Conservation (phyloP, 805 yeast genomes). For the Yamadazyma laniorum region DNA sequence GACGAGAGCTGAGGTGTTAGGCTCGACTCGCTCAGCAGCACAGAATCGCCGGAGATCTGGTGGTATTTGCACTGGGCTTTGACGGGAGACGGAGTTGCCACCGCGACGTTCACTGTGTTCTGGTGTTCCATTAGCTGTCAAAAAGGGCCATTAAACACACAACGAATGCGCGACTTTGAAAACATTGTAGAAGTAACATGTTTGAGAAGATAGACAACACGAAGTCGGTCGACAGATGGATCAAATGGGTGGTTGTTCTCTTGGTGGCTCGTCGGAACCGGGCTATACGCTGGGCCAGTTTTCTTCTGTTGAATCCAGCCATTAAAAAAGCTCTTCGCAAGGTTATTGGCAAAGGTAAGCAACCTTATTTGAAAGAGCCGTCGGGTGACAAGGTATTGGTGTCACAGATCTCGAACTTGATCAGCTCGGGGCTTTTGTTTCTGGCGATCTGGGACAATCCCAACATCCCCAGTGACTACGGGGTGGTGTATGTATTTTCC, state of each 20-base stretch:
- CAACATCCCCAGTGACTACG: conserved; percentile 38
- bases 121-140: neutral
- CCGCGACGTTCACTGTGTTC: conserved; percentile 1
- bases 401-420: conserved; percentile 11
- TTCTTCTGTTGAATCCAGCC: conserved; percentile 32
- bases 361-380: neutral
- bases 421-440: conserved; percentile 12
- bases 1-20: neutral
- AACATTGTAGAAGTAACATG: too few relatives aligned
- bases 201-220: conserved; percentile 3
- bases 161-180: neutral
- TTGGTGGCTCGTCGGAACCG: conserved; percentile 21
- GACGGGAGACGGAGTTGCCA: conserved; percentile 11
- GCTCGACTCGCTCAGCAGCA: too few relatives aligned
- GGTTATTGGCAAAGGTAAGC: neutral
- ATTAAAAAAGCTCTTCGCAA: conserved; percentile 17
- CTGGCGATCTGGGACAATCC: conserved; percentile 25
- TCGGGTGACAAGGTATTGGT: neutral
- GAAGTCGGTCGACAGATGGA: conserved; percentile 21
- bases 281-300: conserved; percentile 29
- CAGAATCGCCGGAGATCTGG: too few relatives aligned
- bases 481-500: conserved; percentile 32
- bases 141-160: neutral
- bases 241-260: conserved; percentile 27
- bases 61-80: conserved; percentile 4